Percentiles rank a stretch among this genome's conserved stretches.
phyloP scores from a whole-genome alignment of 2,329 filamentous ascomycete species.

The Verticillium dahliae region DNA sequence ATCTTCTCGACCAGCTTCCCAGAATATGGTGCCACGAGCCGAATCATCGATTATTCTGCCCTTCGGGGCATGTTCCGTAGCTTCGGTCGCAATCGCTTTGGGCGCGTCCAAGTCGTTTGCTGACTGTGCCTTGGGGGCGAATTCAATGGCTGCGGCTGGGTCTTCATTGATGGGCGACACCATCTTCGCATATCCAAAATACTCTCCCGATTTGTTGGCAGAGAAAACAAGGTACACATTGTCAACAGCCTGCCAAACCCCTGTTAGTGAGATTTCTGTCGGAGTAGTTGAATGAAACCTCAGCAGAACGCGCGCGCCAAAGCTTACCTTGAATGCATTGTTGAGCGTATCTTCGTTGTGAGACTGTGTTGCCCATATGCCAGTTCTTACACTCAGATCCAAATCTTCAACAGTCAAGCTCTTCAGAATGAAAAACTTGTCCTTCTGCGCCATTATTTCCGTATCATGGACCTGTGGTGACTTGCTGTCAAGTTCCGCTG shows the following conservation, averaged over 20 bases:
- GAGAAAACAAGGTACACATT: conserved; percentile 92
- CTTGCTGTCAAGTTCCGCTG: not conserved
- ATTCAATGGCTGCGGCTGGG: conserved; percentile 60
- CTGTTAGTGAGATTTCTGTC: too few species aligned
- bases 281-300: not conserved
- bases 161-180: conserved; percentile 75
- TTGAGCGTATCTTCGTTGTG: conserved; percentile 87
- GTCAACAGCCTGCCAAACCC: conserved; percentile 56
- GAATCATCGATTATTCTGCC: conserved; percentile 91
- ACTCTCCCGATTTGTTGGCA: conserved; percentile 95
- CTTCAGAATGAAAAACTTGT: conserved; percentile 88
- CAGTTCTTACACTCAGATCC: conserved; percentile 78
- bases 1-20: conserved; percentile 71
- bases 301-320: conserved; percentile 12
- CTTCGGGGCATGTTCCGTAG: conserved; percentile 70
- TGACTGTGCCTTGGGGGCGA: conserved; percentile 58
- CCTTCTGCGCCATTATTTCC: conserved; percentile 35
- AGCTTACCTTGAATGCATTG: conserved; percentile 66
- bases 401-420: conserved; percentile 87
- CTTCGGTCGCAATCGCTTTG: conserved; percentile 71
- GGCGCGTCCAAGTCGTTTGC: conserved; percentile 60
- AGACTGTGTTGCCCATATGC: conserved; percentile 88
- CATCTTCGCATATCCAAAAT: conserved; percentile 94
- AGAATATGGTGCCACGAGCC: conserved; percentile 91
- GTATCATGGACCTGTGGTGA: not conserved